Evolutionary conservation across 371 early-diverging fungal genomes (phyloP), one percentile per base, ranked within the genome.

Genomic region (Mortierella sp.): DNA sequence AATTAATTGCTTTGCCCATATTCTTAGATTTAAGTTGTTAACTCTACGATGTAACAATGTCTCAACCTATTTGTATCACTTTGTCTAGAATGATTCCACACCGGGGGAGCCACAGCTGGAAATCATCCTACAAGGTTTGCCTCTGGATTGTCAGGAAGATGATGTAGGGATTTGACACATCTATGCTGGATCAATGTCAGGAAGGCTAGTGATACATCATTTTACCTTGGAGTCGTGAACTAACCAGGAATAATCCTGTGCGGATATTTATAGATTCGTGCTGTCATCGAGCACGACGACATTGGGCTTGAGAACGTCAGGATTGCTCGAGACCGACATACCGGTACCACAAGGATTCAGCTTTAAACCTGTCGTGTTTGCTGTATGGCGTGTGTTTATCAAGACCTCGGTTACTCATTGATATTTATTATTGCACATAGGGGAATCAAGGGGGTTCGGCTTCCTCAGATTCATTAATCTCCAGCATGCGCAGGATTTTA

Each of bases 391-490:
- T 9, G 28, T 55, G 24, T 1, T 28, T 28, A 28, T 12, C 18
- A 55, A 9, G 9, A 51, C 18, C 51, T n/a, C 28, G 5, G 55
- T 11, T 14, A 55, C 55, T 55, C 24, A 55, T 14, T 28, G 11
- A 26, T 55, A 28, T 55, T 52, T 39, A 40, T 26, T 4, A 28
- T 5, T 51, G 20, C 28, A 5, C n/a, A 12, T 66, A 80, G 80
- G 80, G 20, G 71, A 71, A 22, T 72, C 72, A 16, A 66, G 68
- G 54, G 80, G 80, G 28, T 80, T 75, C 39, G 80, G 71, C 2
- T 80, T 75, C 37, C 43, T 80, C 16, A 66, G 55, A 57, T 80
- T 80, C 40, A 28, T 58, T 3, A 55, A 64, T 12, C 43, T 71
- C 4, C 68, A 68, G 32, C 58, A 72, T 14, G 72, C 80, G 2